Conservation (phyloP, 768 basidiomycete species). For the Rhizopogon vulgaris region DNA sequence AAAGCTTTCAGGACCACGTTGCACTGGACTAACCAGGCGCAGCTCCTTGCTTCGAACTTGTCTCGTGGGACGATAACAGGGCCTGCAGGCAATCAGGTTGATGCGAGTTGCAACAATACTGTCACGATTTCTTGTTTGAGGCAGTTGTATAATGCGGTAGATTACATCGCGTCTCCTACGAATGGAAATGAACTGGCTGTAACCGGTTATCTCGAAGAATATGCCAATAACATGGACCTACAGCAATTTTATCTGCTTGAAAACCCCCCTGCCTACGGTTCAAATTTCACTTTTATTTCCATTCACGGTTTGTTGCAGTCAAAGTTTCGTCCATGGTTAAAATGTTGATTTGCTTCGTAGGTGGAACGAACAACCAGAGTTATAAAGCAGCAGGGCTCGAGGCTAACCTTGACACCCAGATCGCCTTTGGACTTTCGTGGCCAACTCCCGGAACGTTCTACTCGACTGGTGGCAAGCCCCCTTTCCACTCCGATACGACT, state of each 20-base stretch:
- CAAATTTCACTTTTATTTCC: slow-evolving; percentile 47
- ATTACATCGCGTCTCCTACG: slow-evolving; percentile 35
- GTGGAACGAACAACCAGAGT: slow-evolving; percentile 56
- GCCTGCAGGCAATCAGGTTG: slow-evolving; percentile 33
- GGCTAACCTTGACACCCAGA: slow-evolving; percentile 64
- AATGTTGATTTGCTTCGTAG: slow-evolving; percentile 27
- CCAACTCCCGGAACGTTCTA: slow-evolving; percentile 57
- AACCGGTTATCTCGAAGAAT: slow-evolving; percentile 48
- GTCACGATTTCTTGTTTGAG: slow-evolving; percentile 50
- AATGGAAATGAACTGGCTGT: slow-evolving; percentile 48
- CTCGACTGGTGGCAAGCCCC: slow-evolving; percentile 57
- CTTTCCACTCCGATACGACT: slow-evolving; percentile 42
- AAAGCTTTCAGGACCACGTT: slow-evolving; percentile 38
- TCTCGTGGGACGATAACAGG: slow-evolving; percentile 15
- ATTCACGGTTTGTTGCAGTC: slow-evolving; percentile 42
- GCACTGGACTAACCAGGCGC: slow-evolving; percentile 19
- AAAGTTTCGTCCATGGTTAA: neutral
- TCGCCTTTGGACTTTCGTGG: slow-evolving; percentile 56
- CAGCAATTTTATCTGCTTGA: slow-evolving; percentile 45
- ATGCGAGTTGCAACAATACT: slow-evolving; percentile 41
- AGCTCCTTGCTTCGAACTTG: neutral
- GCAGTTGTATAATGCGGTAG: slow-evolving; percentile 49
- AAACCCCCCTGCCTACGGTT: slow-evolving; percentile 40
- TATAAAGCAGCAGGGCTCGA: slow-evolving; percentile 49
- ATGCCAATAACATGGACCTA: slow-evolving; percentile 48